Evolutionary conservation across 495 filamentous ascomycete species (phyloP), one percentile per base, ranked within the genome.

Genomic region (Bathelium albidoporum): DNA sequence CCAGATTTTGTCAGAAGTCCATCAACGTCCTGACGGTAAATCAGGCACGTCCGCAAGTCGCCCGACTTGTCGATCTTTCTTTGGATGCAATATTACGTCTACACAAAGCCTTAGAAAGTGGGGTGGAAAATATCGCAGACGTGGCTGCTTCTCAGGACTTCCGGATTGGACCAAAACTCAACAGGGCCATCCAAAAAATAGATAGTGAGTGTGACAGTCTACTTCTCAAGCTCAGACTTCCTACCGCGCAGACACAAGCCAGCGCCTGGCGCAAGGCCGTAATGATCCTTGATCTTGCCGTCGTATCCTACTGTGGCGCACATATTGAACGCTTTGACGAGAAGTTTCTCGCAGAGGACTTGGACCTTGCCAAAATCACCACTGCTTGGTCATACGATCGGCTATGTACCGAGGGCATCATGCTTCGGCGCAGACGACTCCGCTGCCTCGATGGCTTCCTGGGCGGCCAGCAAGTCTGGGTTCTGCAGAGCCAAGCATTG

Each of bases 281-380:
- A 4, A 31, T 64, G 39, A n/a, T 59, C 0, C 58, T 64, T 7
- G 63, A 64, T 39, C 34, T 64, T n/a, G 58, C 49, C 29, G 32
- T 64, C 9, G 28, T 64, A 10, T 64, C 63, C 5, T 64, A 64
- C 58, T 59, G 58, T 29, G 63, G 58, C 22, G 63, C 63, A 10
- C 63, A 64, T 29, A 59, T 49, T 1, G 63, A 64, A 24, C 63
- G 63, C 20, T 64, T 64, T 32, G 63, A 64, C 36, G 26, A 32
- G 3, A 60, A 60, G 10, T 60, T 41, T 28, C 58, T 64, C 32
- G 53, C 22, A 1, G 63, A 64, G 49, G 58, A 61, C 41, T 45
- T 64, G 20, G 58, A 64, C 43, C 44, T 60, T 32, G 63, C 63
- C 14, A 64, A 64, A 53, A 60, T 64, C 28, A 60, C 63, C 18